Conservation (phyloP, 208 protist genomes). For the Trypanosoma theileri region DNA sequence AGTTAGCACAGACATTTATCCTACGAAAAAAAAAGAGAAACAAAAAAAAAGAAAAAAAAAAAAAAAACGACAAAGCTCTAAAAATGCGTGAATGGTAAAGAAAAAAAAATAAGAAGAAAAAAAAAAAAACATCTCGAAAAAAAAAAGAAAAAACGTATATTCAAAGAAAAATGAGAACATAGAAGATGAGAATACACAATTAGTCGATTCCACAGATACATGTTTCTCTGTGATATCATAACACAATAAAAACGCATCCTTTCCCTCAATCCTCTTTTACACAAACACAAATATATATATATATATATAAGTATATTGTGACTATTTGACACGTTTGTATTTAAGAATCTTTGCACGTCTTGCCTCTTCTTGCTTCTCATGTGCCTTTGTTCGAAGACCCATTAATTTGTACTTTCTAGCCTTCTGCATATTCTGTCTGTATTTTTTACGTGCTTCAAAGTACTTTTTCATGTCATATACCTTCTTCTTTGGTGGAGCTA, state of each 20-base stretch:
- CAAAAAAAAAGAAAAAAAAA: slow-evolving; percentile 1
- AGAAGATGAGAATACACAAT: neutral
- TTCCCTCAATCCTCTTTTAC: neutral
- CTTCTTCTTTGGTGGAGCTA: slow-evolving; percentile 79
- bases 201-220: too few species aligned
- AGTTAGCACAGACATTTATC: slow-evolving; percentile 32
- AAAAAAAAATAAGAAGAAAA: neutral
- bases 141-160: slow-evolving; percentile 8
- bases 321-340: slow-evolving; percentile 88
- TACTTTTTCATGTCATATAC: slow-evolving; percentile 93
- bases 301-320: slow-evolving; percentile 9
- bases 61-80: slow-evolving; percentile 9
- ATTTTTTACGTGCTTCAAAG: slow-evolving; percentile 83
- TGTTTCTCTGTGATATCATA: neutral
- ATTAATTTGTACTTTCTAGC: slow-evolving; percentile 86
- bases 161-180: neutral
- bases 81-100: neutral
- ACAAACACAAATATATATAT: neutral
- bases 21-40: slow-evolving; percentile 8
- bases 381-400: slow-evolving; percentile 75
- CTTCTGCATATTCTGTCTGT: slow-evolving; percentile 83
- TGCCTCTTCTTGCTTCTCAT: slow-evolving; percentile 91
- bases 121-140: neutral
- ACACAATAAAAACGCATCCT: neutral
- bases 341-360: slow-evolving; percentile 84